Base-by-base conservation (phyloP, 2,329 filamentous ascomycete species). In the Fusarium sterilihyphosum region DNA sequence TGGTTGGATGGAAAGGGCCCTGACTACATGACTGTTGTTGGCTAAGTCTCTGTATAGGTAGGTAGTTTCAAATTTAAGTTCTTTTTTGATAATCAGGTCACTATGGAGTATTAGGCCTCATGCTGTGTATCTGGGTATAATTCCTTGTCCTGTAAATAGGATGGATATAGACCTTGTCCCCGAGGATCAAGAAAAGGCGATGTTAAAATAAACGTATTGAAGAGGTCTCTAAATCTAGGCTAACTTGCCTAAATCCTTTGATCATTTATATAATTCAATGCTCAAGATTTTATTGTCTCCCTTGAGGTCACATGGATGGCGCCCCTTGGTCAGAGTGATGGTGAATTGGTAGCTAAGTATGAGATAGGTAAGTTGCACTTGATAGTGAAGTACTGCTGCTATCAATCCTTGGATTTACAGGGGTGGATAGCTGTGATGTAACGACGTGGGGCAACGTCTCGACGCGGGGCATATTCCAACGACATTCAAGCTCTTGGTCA, bases 391-490 rank as follows among this genome's bases (percentile, higher is more conserved):
- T 57, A 57, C 22, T 31, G 3, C 11, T 11, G 52, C 10, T 24
- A 33, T 47, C n/a, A 44, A 47, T 26, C 29, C 29, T 18, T 35
- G 17, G 22, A 22, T 46, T 46, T 33, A 29, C 22, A 61, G 43
- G 41, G 62, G 73, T 75, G 73, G 70, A n/a, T 73, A 69, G 70
- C 46, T 71, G 67, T 77, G 75, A 77, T 73, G 75, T 72, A 76
- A 74, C 70, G 24, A 65, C 76, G 76, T 77, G 76, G 76, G 76
- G 76, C 67, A 66, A 40, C 33, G 46, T 40, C 62, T 61, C 38
- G 49, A 68, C 73, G 76, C 73, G 74, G 76, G 76, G 76, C 76
- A 76, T 44, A 61, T 58, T 26, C 44, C 40, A 57, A 73, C 61
- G 24, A 61, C 46, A 56, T 38, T 59, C 31, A 61, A 67, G 44